These are phyloP conservation scores for Phytophthora megakarya DNA, from an alignment of 352 stramenopile species.

Conservation along the genomic window DNA sequence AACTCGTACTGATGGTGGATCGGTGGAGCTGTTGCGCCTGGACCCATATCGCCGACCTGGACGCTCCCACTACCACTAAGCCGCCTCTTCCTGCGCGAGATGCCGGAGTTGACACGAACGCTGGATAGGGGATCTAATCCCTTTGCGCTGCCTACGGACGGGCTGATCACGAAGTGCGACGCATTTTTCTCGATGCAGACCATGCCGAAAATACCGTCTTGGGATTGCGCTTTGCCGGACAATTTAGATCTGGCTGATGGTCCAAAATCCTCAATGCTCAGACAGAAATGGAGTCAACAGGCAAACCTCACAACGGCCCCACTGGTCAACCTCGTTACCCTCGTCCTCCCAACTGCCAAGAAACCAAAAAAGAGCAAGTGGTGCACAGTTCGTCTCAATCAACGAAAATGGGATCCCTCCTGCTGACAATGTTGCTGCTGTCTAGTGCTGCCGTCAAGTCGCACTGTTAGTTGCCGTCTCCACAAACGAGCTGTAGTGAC, in stretches of 20 bases:
- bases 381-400: constrained; percentile 26
- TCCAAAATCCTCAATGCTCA: constrained; percentile 16
- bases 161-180: constrained; percentile 35
- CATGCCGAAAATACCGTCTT: constrained; percentile 44
- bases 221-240: constrained; percentile 36
- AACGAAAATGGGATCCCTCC: constrained; percentile 40
- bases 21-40: constrained; percentile 27
- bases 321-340: constrained; percentile 25
- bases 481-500: too few species aligned
- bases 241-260: constrained; percentile 38
- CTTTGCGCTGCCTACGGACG: constrained; percentile 21
- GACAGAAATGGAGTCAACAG: constrained; percentile 6
- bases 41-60: constrained; percentile 21
- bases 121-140: constrained; percentile 8
- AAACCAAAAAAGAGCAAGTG: constrained; percentile 40
- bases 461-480: too few species aligned
- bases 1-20: constrained; percentile 65
- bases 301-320: constrained; percentile 28
- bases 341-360: constrained; percentile 33
- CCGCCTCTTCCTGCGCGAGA: constrained; percentile 29
- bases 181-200: constrained; percentile 32
- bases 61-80: constrained; percentile 18
- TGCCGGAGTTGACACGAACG: constrained; percentile 19
- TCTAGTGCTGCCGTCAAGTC: too few species aligned
- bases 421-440: too few species aligned